phyloP scores from a whole-genome alignment of 2,329 filamentous ascomycete genomes.

The Colletotrichum sp. region DNA sequence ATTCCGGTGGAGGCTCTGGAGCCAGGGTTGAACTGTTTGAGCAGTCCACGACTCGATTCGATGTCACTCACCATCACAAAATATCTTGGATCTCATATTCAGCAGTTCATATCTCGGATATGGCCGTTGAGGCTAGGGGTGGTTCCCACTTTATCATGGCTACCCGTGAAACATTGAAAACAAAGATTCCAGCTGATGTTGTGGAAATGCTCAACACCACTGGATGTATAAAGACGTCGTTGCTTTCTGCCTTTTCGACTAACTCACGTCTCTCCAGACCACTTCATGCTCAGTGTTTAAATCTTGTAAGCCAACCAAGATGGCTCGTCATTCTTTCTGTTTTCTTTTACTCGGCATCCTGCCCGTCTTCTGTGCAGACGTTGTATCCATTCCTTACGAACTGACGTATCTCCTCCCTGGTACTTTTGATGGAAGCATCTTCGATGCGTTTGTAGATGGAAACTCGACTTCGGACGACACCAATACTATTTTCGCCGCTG shows the following conservation, averaged over 20 bases:
- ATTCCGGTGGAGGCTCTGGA: background rate
- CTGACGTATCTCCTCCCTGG: background rate
- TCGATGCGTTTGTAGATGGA: background rate
- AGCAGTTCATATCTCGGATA: background rate
- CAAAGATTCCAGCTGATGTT: background rate
- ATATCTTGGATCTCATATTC: background rate
- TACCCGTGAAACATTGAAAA: background rate
- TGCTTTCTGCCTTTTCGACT: background rate
- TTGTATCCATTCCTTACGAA: background rate
- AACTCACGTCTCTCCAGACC: background rate
- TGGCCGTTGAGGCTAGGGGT: background rate
- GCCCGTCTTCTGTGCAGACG: background rate
- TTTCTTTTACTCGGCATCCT: background rate
- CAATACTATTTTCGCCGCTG: background rate
- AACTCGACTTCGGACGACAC: background rate
- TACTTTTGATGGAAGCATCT: background rate
- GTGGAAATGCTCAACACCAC: background rate
- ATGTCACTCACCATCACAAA: background rate
- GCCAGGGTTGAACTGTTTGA: background rate
- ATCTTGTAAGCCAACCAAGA: background rate
- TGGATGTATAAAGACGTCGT: background rate
- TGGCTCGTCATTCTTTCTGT: background rate
- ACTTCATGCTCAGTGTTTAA: background rate
- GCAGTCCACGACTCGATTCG: background rate
- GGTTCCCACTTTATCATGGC: background rate